Base-by-base conservation (phyloP, 768 basidiomycete genomes). In the Mycena sanguinolenta region DNA sequence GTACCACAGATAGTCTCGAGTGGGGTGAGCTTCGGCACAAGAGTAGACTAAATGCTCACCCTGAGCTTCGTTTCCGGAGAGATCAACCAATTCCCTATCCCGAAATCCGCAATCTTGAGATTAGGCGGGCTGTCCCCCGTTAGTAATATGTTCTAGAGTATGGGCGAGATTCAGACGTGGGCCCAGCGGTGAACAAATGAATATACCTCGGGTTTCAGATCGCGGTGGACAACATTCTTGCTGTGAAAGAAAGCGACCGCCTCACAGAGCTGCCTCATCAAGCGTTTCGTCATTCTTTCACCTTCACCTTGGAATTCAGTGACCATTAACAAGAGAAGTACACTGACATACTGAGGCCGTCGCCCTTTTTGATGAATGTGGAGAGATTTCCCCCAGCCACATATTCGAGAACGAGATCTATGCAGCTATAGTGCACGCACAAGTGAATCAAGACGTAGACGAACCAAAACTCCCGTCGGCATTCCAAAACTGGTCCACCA, bases 81-180 rank as follows among this genome's bases (percentile, higher is more conserved):
- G 27, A 94, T 90, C n/a, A 92, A 88, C 79, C n/a, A n/a, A n/a
- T 98, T 99, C 1, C 97, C 96, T 10, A 98, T 87, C 6, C 97
- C 97, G 76, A 98, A 99, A 79, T 99, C 97, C 3, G 97, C 96
- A n/a, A 98, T 91, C 76, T 98, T 98, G 74, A 94, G 89, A 2
- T 82, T 79, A 0, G 92, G 93, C 0, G 93, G 93, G 1, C 83
- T 70, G 49, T 90, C 87, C 14, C 77, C 83, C 1, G 95, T 96
- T 19, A 98, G 80, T 1, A 97, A 86, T 14, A 97, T 89, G 73
- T 97, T 97, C 91, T 94, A 67, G 23, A 58, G 21, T 7, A 28
- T 32, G 67, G 1, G 55, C 66, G 65, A 73, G 44, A 0, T 39
- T 28, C 21, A 70, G n/a, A 14, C 38, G 49, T 6, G 23, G 16